These are phyloP conservation scores for Kwoniella shandongensis DNA, from an alignment of 768 basidiomycete species.

Conservation along the genomic window DNA sequence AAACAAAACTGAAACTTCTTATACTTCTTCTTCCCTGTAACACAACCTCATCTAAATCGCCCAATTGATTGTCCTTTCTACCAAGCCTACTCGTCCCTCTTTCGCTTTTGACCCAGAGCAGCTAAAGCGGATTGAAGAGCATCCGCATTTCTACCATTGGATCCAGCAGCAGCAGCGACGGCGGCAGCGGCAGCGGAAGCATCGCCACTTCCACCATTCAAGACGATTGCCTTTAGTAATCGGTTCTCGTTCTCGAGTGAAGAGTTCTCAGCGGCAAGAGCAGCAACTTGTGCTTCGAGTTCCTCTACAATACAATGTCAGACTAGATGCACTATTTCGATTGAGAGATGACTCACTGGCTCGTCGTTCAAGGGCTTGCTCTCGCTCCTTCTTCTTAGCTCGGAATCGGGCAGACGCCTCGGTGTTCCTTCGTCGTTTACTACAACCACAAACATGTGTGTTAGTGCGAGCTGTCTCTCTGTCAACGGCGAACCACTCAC, in stretches of 20 bases:
- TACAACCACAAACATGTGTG: conserved; percentile 5
- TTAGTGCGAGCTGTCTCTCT: background rate
- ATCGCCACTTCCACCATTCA: conserved; percentile 18
- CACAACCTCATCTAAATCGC: no score
- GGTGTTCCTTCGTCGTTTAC: conserved; percentile 52
- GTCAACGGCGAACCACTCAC: conserved; percentile 19
- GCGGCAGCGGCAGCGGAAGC: conserved; percentile 1
- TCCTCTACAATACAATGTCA: conserved; percentile 34
- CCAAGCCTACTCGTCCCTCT: conserved; percentile 20
- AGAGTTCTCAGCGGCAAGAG: conserved; percentile 36
- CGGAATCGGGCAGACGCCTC: conserved; percentile 52
- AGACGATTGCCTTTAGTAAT: conserved; percentile 42
- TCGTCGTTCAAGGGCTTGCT: conserved; percentile 46
- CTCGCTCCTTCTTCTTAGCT: conserved; percentile 54
- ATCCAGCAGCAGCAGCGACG: background rate
- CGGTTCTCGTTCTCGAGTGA: conserved; percentile 46
- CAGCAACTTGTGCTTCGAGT: conserved; percentile 42
- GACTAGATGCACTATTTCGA: no score
- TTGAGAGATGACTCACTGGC: conserved; percentile 28
- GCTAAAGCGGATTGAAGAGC: conserved; percentile 20
- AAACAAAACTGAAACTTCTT: no score
- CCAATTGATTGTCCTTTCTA: no score
- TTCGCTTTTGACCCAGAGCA: conserved; percentile 19
- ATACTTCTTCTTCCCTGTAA: no score
- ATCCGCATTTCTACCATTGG: background rate